phyloP scores from a whole-genome alignment of 345 rosid species.

The Pistacia atlantica region DNA sequence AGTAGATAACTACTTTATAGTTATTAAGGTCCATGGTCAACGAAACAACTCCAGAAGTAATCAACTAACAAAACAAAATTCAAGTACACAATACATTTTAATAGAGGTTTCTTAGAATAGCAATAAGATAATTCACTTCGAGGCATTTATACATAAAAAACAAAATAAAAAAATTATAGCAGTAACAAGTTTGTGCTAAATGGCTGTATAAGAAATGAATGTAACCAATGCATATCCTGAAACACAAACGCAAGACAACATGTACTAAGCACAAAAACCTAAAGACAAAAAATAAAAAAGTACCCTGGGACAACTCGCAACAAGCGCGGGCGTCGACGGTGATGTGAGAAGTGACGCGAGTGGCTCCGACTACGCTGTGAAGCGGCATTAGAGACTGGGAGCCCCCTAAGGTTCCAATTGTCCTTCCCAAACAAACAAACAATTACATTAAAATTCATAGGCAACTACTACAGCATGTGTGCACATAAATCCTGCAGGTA shows the following conservation, averaged over 20 bases:
- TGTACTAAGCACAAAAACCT: neutral
- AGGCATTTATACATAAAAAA: neutral
- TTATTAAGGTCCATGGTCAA: neutral
- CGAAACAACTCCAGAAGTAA: neutral
- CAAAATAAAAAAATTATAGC: neutral
- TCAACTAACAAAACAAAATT: neutral
- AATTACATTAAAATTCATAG: neutral
- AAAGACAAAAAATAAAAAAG: neutral
- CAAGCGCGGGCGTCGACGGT: slow-evolving; percentile 31
- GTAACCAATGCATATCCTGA: neutral
- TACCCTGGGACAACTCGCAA: slow-evolving; percentile 41
- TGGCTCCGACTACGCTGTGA: slow-evolving; percentile 26
- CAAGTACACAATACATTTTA: neutral
- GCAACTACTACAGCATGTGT: neutral
- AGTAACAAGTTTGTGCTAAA: too few relatives aligned
- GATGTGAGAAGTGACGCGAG: slow-evolving; percentile 30
- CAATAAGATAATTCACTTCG: neutral
- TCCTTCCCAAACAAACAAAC: slow-evolving; percentile 9
- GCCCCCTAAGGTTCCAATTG: slow-evolving; percentile 27
- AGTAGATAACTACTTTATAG: neutral
- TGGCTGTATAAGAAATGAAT: neutral
- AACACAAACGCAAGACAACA: neutral
- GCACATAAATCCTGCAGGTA: neutral
- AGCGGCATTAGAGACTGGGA: slow-evolving; percentile 31
- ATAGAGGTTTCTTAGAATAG: neutral